These are phyloP conservation scores for Chaetoceros muelleri DNA, from an alignment of 108 stramenopile genomes.

Conservation along the genomic window DNA sequence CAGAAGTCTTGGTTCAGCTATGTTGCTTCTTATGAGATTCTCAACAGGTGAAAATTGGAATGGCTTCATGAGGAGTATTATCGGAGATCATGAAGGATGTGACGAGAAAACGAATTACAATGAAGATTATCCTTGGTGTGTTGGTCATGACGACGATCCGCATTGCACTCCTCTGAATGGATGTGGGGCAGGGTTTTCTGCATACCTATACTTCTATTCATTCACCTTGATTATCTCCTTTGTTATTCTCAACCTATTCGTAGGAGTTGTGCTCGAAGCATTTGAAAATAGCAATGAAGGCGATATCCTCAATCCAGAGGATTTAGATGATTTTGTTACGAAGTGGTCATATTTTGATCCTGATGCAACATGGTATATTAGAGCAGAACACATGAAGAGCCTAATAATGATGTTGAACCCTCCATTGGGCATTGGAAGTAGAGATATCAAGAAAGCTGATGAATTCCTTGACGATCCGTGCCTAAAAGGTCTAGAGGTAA, in stretches of 20 bases:
- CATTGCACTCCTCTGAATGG: conserved; percentile 27
- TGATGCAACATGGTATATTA: conserved; percentile 16
- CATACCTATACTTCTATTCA: conserved; percentile 28
- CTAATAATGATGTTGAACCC: conserved; percentile 14
- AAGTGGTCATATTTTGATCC: conserved; percentile 26
- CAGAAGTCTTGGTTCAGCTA: conserved; percentile 32
- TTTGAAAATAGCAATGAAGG: conserved; percentile 35
- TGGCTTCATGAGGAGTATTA: conserved; percentile 36
- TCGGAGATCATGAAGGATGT: conserved; percentile 17
- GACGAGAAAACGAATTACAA: conserved; percentile 20
- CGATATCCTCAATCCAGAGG: conserved; percentile 14
- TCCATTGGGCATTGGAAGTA: conserved; percentile 21
- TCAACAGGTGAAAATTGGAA: conserved; percentile 73
- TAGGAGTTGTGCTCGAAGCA: conserved; percentile 41
- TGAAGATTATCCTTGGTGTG: conserved; percentile 34
- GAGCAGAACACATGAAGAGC: conserved; percentile 12
- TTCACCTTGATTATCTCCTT: conserved; percentile 37
- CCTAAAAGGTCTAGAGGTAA: neutral
- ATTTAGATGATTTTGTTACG: conserved; percentile 22
- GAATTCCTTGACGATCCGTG: neutral
- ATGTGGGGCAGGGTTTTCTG: conserved; percentile 16
- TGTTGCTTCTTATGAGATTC: conserved; percentile 52
- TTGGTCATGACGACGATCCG: conserved; percentile 17
- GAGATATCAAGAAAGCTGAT: neutral
- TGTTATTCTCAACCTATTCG: conserved; percentile 49